These are phyloP conservation scores for Nigrograna mackinnonii DNA, from an alignment of 2,329 filamentous ascomycete species.

Conservation along the genomic window DNA sequence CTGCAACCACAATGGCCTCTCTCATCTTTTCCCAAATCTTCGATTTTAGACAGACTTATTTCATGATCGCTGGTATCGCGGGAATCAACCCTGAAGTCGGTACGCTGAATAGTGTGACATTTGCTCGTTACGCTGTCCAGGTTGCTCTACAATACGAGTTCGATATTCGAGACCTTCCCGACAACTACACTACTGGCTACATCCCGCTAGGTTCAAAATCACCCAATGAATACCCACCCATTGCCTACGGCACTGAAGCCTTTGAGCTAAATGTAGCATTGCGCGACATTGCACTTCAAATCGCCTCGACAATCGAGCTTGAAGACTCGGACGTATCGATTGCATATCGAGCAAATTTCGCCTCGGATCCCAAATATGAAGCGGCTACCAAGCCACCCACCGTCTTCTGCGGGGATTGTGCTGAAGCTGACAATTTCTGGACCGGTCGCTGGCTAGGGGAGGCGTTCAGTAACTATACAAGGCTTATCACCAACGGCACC, in stretches of 20 bases:
- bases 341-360: constrained; percentile 43
- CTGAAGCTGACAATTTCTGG: constrained; percentile 34
- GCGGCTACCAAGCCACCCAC: constrained; percentile 25
- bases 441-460: constrained; percentile 28
- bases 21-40: constrained; percentile 47
- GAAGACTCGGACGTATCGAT: constrained; percentile 41
- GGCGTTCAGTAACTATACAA: constrained; percentile 30
- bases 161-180: constrained; percentile 68
- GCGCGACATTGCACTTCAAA: constrained; percentile 13
- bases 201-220: constrained; percentile 63
- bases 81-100: constrained; percentile 72
- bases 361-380: constrained; percentile 20
- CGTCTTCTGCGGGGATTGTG: constrained; percentile 34
- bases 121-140: constrained; percentile 72
- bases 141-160: constrained; percentile 78
- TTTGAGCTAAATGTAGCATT: constrained; percentile 44
- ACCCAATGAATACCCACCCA: constrained; percentile 49
- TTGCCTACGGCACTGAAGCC: constrained; percentile 45
- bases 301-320: constrained; percentile 38
- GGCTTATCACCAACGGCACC: constrained; percentile 37
- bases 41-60: constrained; percentile 70
- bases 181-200: constrained; percentile 69
- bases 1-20: constrained; percentile 49
- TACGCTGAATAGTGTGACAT: constrained; percentile 68
- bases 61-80: constrained; percentile 72